Percentiles rank a stretch among this genome's conserved stretches.
Conservation (phyloP, 2,329 filamentous ascomycete genomes). For the Graphium sp. region DNA sequence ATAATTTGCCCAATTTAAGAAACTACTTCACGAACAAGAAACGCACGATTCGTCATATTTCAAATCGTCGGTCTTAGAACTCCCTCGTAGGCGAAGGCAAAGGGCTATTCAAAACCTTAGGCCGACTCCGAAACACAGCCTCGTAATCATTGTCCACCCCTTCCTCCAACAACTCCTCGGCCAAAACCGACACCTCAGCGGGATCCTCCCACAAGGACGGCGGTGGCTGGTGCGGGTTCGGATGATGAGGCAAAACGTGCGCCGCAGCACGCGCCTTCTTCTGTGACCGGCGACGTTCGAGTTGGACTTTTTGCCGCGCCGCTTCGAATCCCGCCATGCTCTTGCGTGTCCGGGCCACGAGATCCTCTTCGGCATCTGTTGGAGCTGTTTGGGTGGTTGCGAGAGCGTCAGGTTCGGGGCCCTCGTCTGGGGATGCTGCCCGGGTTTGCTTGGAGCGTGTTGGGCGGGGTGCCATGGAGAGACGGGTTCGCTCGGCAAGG, state of each 20-base stretch:
- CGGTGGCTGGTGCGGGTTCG: neutral
- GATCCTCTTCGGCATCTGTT: constrained; percentile 22
- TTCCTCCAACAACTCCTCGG: constrained; percentile 49
- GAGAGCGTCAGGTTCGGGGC: constrained; percentile 6
- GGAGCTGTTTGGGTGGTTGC: constrained; percentile 5
- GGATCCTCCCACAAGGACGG: neutral
- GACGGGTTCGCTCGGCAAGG: constrained; percentile 61
- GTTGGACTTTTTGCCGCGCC: constrained; percentile 40
- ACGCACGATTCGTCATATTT: too few relatives aligned
- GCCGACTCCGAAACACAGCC: constrained; percentile 71
- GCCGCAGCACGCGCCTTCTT: constrained; percentile 17
- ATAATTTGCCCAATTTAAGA: too few relatives aligned
- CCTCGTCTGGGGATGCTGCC: constrained; percentile 9
- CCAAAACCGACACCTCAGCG: constrained; percentile 27
- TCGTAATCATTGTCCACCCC: constrained; percentile 68
- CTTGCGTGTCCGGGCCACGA: constrained; percentile 38
- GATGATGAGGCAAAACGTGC: too few relatives aligned
- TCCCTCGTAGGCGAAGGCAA: constrained; percentile 28
- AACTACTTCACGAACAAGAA: too few relatives aligned
- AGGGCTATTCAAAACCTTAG: constrained; percentile 65
- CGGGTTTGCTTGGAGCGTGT: constrained; percentile 2
- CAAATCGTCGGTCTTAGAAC: constrained; percentile 10
- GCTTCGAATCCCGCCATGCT: constrained; percentile 48
- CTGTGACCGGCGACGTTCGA: constrained; percentile 35
- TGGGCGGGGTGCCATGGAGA: constrained; percentile 50